Evolutionary conservation across 2,329 filamentous ascomycete genomes (phyloP), one percentile per base, ranked within the genome.

Genomic region (Zopfia rhizophila): DNA sequence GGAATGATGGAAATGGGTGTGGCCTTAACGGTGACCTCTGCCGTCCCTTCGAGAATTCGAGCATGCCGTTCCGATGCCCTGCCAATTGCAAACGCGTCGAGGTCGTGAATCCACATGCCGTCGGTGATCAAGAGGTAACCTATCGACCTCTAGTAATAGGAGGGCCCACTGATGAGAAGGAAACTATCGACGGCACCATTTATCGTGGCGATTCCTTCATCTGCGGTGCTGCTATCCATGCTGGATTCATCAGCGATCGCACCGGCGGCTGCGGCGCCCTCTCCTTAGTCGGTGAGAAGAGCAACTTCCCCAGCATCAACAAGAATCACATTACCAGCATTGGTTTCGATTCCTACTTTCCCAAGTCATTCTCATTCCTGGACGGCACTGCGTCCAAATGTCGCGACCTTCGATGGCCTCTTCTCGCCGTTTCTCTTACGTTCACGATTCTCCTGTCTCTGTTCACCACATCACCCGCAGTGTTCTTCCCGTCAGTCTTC

Each of bases 171-270:
- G 65, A 70, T 18, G 68, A 74, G 16, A 63, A 72, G 4, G 57
- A 65, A 19, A 66, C 70, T 4, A 59, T 76, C 3, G 63, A 70
- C 7, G 72, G 73, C 42, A 81, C 87, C 0, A 77, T 89, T 16
- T 97, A 97, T 69, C 88, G 94, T 13, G 91, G 89, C 7, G 91
- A 96, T 71, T 95, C 90, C 11, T 95, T 90, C 72, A 87, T 96
- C 42, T 96, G 91, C 65, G 87, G 85, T 47, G 82, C 91, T 10
- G 91, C 91, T 23, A 89, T 96, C 37, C 91, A 96, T 65, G 85
- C 90, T 1, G 91, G 91, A 14, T 79, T 92, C 59, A 83, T 95
- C 49, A 83, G 82, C 24, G 84, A 91, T 61, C 73, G 78, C 0
- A 76, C 82, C 21, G 91, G 91, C 25, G 91, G 91, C 1, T 96